Percentiles rank a stretch among this genome's conserved stretches.
Evolutionary conservation across 768 basidiomycete species (phyloP).

Genomic region (Rhodotorula kratochvilovae): DNA sequence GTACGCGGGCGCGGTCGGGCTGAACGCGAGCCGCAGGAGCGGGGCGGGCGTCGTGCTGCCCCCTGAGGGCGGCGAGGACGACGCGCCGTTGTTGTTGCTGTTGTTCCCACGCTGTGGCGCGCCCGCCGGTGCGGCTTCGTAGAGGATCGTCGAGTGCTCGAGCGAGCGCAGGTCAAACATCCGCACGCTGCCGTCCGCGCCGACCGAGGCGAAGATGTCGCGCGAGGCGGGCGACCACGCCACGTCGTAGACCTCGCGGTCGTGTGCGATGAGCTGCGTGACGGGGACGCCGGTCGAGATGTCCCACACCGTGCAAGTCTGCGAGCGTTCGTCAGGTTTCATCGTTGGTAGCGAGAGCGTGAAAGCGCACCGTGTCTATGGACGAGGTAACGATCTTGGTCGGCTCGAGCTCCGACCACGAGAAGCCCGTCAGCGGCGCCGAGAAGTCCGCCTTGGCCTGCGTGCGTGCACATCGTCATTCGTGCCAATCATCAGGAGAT

Average conservation of each 20-base stretch:
- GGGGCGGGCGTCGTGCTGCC: conserved; percentile 57
- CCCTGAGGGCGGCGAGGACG: conserved; percentile 60
- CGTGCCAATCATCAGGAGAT: background rate
- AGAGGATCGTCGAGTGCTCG: conserved; percentile 96
- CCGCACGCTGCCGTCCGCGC: conserved; percentile 90
- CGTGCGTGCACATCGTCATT: conserved; percentile 45
- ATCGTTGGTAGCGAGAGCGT: background rate
- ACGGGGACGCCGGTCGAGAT: conserved; percentile 87
- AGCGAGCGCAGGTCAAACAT: conserved; percentile 94
- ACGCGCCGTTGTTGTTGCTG: conserved; percentile 59
- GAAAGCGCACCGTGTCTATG: conserved; percentile 65
- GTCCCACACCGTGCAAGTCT: conserved; percentile 93
- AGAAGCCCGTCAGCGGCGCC: conserved; percentile 94
- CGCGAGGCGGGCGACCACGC: conserved; percentile 90
- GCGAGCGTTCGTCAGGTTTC: background rate
- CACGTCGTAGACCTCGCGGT: conserved; percentile 92
- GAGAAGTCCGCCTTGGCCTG: conserved; percentile 87
- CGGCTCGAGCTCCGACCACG: conserved; percentile 92
- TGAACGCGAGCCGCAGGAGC: conserved; percentile 82
- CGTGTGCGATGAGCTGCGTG: conserved; percentile 88
- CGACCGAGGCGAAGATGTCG: conserved; percentile 96
- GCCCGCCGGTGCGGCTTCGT: conserved; percentile 57
- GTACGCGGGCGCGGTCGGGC: conserved; percentile 85
- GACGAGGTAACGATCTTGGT: conserved; percentile 92
- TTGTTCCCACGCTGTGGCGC: background rate